Evolutionary conservation across 2,329 filamentous ascomycete species (phyloP).

Genomic region (Hypoxylon sp.): DNA sequence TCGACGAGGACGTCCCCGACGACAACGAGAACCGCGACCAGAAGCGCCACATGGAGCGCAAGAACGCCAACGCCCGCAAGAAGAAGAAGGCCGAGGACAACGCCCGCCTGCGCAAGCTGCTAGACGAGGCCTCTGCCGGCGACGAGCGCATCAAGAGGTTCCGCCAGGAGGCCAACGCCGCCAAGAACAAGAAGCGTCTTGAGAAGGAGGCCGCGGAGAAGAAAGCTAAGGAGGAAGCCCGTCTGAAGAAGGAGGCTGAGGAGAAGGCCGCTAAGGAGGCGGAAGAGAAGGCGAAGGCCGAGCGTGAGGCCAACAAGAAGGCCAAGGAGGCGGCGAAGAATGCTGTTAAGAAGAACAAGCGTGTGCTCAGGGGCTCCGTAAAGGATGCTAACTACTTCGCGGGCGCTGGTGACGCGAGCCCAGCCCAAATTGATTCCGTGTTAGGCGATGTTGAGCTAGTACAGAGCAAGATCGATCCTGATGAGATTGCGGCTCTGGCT

Average conservation of each 20-base stretch:
- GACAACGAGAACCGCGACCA: conserved; percentile 99
- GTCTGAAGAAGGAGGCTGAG: conserved; percentile 86
- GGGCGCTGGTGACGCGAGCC: conserved; percentile 75
- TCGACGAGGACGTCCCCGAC: conserved; percentile 98
- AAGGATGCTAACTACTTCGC: conserved; percentile 99
- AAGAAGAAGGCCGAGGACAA: conserved; percentile 99
- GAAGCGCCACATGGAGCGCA: conserved; percentile 97
- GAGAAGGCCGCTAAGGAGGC: conserved; percentile 85
- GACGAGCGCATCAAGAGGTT: conserved; percentile 99
- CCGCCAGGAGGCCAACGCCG: conserved; percentile 89
- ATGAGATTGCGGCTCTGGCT: conserved; percentile 89
- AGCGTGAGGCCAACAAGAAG: conserved; percentile 91
- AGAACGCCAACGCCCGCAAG: conserved; percentile 97
- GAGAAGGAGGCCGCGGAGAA: conserved; percentile 95
- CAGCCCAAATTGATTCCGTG: conserved; percentile 84
- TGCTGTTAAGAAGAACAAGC: conserved; percentile 99
- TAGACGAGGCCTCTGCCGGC: conserved; percentile 86
- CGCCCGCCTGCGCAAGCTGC: conserved; percentile 86
- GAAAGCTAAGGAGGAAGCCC: conserved; percentile 86
- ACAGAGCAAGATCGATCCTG: conserved; percentile 88
- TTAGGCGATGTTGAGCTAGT: conserved; percentile 89
- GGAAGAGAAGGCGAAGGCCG: conserved; percentile 87
- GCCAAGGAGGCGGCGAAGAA: conserved; percentile 99
- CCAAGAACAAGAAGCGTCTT: conserved; percentile 94
- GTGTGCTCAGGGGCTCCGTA: conserved; percentile 90